Evolutionary conservation across 2,329 filamentous ascomycete species (phyloP).

Genomic region (Alternaria infectoria): DNA sequence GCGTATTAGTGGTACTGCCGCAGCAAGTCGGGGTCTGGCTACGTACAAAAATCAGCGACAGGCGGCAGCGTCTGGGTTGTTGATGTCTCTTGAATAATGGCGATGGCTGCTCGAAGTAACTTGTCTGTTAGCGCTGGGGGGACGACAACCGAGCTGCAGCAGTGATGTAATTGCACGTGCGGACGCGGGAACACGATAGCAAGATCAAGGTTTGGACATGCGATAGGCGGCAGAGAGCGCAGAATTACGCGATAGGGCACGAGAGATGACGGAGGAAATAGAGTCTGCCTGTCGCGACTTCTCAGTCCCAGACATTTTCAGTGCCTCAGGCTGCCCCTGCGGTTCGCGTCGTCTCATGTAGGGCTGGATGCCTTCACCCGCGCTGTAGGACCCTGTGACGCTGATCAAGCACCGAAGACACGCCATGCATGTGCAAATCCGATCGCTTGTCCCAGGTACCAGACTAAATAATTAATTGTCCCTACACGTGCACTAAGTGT

Average conservation of each 20-base stretch:
- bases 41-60: conserved; percentile 8
- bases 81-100: conserved; percentile 17
- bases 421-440: neutral
- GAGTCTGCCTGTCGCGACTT: neutral
- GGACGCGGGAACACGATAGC: conserved; percentile 17
- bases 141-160: conserved; percentile 25
- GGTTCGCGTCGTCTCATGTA: neutral
- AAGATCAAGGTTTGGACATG: conserved; percentile 19
- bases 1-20: neutral
- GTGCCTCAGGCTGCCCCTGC: conserved; percentile 12
- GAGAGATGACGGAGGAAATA: neutral
- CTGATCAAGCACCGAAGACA: neutral
- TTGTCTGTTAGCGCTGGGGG: conserved; percentile 19
- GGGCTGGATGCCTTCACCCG: neutral
- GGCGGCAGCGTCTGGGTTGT: conserved; percentile 10
- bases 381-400: neutral
- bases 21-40: neutral
- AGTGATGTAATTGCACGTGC: conserved; percentile 41
- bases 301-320: neutral
- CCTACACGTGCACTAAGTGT: neutral
- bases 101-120: conserved; percentile 12
- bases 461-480: neutral
- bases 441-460: neutral
- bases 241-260: neutral
- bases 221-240: neutral